phyloP scores from a whole-genome alignment of 192 early-diverging fungal genomes.

The Coemansia sp. region DNA sequence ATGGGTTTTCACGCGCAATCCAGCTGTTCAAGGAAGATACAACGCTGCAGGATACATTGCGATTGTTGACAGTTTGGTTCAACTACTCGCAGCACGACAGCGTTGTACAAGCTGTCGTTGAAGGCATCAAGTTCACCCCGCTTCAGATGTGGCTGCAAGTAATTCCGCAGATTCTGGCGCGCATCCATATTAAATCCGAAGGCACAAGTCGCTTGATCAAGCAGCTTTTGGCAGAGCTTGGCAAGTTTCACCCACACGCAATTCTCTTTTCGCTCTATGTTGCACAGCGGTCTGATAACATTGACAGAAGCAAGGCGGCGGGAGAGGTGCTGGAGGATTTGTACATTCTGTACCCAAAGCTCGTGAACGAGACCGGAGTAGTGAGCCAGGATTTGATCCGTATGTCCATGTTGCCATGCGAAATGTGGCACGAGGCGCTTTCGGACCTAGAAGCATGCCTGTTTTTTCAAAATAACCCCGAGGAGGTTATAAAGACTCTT shows the following conservation, averaged over 20 bases:
- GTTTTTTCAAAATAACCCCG: conserved; percentile 73
- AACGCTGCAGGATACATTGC: conserved; percentile 93
- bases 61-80: conserved; percentile 94
- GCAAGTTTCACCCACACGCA: conserved; percentile 93
- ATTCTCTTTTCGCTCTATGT: conserved; percentile 96
- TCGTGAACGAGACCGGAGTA: conserved; percentile 88
- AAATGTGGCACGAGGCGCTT: conserved; percentile 96
- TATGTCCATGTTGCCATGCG: conserved; percentile 93
- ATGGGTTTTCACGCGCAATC: conserved; percentile 94
- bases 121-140: conserved; percentile 81
- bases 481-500: conserved; percentile 86
- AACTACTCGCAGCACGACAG: conserved; percentile 89
- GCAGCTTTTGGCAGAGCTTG: conserved; percentile 88
- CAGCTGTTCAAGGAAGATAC: conserved; percentile 79
- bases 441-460: conserved; percentile 83
- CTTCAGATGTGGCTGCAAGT: conserved; percentile 98
- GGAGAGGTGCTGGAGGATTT: conserved; percentile 90
- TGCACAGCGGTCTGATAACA: conserved; percentile 87
- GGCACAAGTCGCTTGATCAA: conserved; percentile 85
- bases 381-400: conserved; percentile 96
- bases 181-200: conserved; percentile 81
- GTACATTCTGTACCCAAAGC: conserved; percentile 70
- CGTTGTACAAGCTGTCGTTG: conserved; percentile 82
- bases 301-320: conserved; percentile 66
- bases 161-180: conserved; percentile 96